Conservation (phyloP, 1,284 basidiomycete species). For the Puccinia coronata region DNA sequence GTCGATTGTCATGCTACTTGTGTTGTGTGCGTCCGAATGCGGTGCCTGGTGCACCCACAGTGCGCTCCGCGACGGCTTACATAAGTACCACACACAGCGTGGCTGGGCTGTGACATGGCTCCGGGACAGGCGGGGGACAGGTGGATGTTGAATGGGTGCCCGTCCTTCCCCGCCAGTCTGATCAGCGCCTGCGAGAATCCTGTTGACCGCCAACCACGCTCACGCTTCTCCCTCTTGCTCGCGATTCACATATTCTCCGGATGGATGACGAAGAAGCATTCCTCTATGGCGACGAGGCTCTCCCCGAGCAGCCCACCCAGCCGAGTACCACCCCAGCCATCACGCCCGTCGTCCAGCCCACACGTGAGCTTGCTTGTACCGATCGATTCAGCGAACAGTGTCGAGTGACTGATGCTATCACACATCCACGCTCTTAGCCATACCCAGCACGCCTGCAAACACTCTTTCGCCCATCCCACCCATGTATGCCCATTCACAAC, state of each 20-base stretch:
- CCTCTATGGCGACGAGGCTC: slow-evolving; percentile 36
- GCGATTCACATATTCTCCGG: neutral
- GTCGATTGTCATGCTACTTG: too few relatives aligned
- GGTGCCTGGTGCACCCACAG: too few relatives aligned
- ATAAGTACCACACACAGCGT: too few relatives aligned
- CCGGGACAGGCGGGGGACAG: neutral
- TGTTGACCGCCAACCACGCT: too few relatives aligned
- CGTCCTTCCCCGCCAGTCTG: neutral
- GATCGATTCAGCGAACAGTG: neutral
- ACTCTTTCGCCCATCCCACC: neutral
- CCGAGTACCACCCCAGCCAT: neutral
- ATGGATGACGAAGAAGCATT: slow-evolving; percentile 50
- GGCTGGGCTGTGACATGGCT: neutral
- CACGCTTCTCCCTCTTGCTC: neutral
- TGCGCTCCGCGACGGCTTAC: too few relatives aligned
- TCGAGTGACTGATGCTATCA: neutral
- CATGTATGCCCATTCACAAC: neutral
- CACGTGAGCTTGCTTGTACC: slow-evolving; percentile 1
- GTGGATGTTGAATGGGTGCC: neutral
- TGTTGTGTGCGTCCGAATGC: too few relatives aligned
- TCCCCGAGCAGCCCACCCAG: neutral
- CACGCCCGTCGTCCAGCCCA: neutral
- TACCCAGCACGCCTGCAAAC: neutral
- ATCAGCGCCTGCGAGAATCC: neutral
- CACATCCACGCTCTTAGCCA: neutral